Evolutionary conservation across 2,329 filamentous ascomycete genomes (phyloP), one percentile per base, ranked within the genome.

Genomic region (Aurifilum marmelostoma): DNA sequence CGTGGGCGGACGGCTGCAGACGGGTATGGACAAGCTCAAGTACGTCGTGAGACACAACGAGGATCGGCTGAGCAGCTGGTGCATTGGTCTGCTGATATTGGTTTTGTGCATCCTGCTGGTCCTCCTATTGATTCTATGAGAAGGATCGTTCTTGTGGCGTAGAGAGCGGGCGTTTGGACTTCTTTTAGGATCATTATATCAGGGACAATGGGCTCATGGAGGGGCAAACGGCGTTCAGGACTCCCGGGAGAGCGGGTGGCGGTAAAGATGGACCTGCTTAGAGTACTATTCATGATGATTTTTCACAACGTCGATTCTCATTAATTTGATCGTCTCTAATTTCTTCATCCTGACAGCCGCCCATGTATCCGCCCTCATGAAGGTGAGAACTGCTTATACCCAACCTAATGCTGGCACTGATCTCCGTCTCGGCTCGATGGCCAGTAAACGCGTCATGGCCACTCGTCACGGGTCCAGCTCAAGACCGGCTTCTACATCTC

Each of bases 1-100:
- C 43, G 94, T 99, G 1, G 92, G 93, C 18, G 92, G 93, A 1
- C 90, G 96, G 77, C 80, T 99, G 75, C 89, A 93, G 81, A 93
- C 86, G 67, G 96, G 96, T 27, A 88, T 98, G 83, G 91, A 92
- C 81, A 95, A 92, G 82, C 88, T 99, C 75, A 89, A 90, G 73
- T 88, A 92, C 79, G 91, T 99, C 69, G 92, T 97, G 75, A 88
- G 90, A 79, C 88, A 90, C 81, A 98, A 97, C 79, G 96, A 99
- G 85, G 96, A 97, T 87, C 83, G 84, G 75, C 84, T 82, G 83
- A 97, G 93, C 74, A 93, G 93, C 79, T 97, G 93, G 82, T 98
- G 94, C 79, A 97, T 99, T 74, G 92, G 85, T 5, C 83, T 97
- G 27, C 85, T 98, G 74, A 97, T 98, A 71, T 88, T 96, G 72